Conservation (phyloP, 805 yeast genomes). For the Millerozyma miso region DNA sequence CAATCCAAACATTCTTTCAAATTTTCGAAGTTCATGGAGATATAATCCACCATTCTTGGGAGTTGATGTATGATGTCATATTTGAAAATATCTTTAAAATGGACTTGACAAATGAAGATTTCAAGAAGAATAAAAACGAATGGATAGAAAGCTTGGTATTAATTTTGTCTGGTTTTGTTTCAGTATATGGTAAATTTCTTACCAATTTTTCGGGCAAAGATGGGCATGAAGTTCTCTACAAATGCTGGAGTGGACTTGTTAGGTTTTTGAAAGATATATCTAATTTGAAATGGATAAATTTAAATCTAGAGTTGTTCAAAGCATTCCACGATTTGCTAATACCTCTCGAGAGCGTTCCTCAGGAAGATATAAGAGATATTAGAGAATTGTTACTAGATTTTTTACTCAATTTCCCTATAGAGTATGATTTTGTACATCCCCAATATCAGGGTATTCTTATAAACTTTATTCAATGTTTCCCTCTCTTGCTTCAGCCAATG, state of each 20-base stretch:
- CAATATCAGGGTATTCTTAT: conserved; percentile 59
- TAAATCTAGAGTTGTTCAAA: conserved; percentile 54
- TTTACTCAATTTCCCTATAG: conserved; percentile 43
- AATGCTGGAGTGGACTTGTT: conserved; percentile 53
- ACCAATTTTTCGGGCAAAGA: conserved; percentile 23
- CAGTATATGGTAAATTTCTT: conserved; percentile 54
- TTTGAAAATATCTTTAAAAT: conserved; percentile 46
- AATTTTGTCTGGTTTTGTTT: conserved; percentile 61
- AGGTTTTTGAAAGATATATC: conserved; percentile 41
- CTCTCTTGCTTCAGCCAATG: conserved; percentile 40
- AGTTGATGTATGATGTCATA: conserved; percentile 59
- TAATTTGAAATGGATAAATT: conserved; percentile 42
- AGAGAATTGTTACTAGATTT: conserved; percentile 43
- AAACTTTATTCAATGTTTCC: conserved; percentile 51
- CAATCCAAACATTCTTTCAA: conserved; percentile 83
- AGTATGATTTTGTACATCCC: conserved; percentile 39
- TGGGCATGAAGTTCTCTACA: conserved; percentile 7
- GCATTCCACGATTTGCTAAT: conserved; percentile 46
- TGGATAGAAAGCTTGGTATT: conserved; percentile 62
- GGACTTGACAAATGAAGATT: conserved; percentile 18
- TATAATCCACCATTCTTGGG: conserved; percentile 56
- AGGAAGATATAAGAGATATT: conserved; percentile 11
- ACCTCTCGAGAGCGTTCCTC: conserved; percentile 16
- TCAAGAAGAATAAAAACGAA: conserved; percentile 28
- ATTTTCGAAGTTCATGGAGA: conserved; percentile 70